Conservation (phyloP, 768 basidiomycete species). For the Hemileccinum impolitum region DNA sequence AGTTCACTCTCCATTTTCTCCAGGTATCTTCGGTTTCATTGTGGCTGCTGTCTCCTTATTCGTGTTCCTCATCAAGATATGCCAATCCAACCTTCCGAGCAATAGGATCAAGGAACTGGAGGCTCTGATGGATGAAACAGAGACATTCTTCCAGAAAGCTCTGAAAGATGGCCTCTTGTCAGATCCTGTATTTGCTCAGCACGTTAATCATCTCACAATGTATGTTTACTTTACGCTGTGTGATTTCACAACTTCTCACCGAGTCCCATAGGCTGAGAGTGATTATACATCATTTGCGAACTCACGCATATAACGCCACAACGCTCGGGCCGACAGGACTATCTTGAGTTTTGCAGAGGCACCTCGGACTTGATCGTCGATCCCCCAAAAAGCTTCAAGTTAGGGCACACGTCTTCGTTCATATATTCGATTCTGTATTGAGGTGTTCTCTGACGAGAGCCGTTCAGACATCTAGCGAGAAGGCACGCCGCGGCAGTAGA, state of each 20-base stretch:
- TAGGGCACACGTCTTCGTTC: no score
- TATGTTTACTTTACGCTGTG: neutral
- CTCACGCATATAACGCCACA: no score
- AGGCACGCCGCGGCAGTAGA: no score
- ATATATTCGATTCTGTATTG: no score
- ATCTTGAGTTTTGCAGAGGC: no score
- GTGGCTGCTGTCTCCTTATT: neutral
- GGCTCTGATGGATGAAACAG: neutral
- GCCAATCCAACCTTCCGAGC: neutral
- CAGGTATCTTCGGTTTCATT: neutral
- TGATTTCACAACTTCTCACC: no score
- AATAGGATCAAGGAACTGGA: neutral
- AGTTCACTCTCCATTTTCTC: neutral
- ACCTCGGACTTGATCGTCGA: no score
- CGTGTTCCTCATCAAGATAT: neutral
- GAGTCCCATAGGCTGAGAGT: neutral
- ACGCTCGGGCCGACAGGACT: no score
- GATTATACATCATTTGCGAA: no score
- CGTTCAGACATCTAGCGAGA: no score
- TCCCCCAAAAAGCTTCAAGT: no score
- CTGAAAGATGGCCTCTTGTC: slow-evolving; percentile 6
- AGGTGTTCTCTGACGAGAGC: no score
- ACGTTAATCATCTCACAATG: neutral
- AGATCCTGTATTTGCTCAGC: neutral
- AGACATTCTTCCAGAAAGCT: neutral